Evolutionary conservation across 805 yeast species (phyloP).

Genomic region (Metschnikowia cerradonensis): DNA sequence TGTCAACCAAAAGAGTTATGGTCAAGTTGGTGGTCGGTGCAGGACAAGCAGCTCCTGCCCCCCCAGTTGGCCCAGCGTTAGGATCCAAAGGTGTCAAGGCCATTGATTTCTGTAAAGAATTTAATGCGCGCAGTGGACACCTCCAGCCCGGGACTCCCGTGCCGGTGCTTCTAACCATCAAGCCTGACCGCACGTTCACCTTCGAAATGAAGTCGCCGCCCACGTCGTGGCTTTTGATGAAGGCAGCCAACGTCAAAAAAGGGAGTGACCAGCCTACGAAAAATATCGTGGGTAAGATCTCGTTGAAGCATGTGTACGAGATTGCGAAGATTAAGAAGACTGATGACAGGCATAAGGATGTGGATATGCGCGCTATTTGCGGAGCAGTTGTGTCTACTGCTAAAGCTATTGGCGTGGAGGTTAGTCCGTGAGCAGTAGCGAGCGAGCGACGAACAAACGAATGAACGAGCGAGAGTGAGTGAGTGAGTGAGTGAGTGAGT

Average conservation of each 20-base stretch:
- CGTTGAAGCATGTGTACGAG: slow-evolving; percentile 88
- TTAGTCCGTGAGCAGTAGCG: slow-evolving; percentile 47
- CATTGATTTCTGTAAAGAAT: slow-evolving; percentile 96
- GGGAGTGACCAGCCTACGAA: slow-evolving; percentile 69
- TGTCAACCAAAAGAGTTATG: slow-evolving; percentile 55
- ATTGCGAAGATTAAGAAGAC: slow-evolving; percentile 90
- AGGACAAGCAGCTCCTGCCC: slow-evolving; percentile 97
- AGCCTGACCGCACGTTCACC: slow-evolving; percentile 86
- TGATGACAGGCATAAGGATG: slow-evolving; percentile 70
- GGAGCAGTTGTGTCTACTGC: slow-evolving; percentile 87
- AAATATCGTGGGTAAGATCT: slow-evolving; percentile 55
- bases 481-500: too few species aligned
- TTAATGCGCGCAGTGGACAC: slow-evolving; percentile 93
- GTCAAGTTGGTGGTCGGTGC: slow-evolving; percentile 93
- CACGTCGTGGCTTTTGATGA: slow-evolving; percentile 77
- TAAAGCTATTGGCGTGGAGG: slow-evolving; percentile 80
- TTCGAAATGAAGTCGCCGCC: slow-evolving; percentile 91
- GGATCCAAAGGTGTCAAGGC: slow-evolving; percentile 99
- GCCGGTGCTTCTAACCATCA: slow-evolving; percentile 79
- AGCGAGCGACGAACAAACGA: too few species aligned
- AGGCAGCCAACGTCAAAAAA: slow-evolving; percentile 75
- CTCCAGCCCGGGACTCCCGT: slow-evolving; percentile 84
- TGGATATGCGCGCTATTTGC: slow-evolving; percentile 70
- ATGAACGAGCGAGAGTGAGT: too few species aligned
- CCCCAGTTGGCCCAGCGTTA: slow-evolving; percentile 98